Evolutionary conservation across 495 filamentous ascomycete genomes (phyloP).

Genomic region (Trichoderma parareesei): DNA sequence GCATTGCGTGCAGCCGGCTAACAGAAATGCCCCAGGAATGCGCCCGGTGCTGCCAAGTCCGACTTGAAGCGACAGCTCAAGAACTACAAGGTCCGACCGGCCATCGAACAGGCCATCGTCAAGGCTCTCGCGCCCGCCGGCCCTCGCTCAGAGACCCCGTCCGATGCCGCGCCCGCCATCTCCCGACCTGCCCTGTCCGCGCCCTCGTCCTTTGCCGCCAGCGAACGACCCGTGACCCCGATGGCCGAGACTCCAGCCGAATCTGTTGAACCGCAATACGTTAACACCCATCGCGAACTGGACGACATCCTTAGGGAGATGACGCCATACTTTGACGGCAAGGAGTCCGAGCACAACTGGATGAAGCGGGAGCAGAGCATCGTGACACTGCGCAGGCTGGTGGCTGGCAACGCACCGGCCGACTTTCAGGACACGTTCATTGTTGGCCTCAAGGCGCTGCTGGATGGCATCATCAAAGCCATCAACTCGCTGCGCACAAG

Average conservation of each 20-base stretch:
- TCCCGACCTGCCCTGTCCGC: slow-evolving; percentile 37
- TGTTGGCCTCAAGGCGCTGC: slow-evolving; percentile 56
- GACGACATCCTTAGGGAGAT: slow-evolving; percentile 79
- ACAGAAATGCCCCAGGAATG: slow-evolving; percentile 43
- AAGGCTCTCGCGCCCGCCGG: slow-evolving; percentile 57
- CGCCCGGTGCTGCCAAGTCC: slow-evolving; percentile 73
- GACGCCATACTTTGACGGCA: slow-evolving; percentile 75
- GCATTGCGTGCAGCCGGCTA: slow-evolving; percentile 11
- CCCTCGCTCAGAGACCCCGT: slow-evolving; percentile 33
- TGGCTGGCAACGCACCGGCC: slow-evolving; percentile 73
- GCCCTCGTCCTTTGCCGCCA: slow-evolving; percentile 36
- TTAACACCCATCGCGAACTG: slow-evolving; percentile 72
- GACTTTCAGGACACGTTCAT: slow-evolving; percentile 66
- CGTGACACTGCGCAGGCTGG: slow-evolving; percentile 64
- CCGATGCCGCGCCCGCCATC: slow-evolving; percentile 30
- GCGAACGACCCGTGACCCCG: slow-evolving; percentile 42
- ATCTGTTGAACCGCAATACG: slow-evolving; percentile 66
- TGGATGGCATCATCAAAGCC: slow-evolving; percentile 88
- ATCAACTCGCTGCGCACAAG: slow-evolving; percentile 83
- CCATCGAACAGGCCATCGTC: slow-evolving; percentile 72
- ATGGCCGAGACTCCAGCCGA: slow-evolving; percentile 53
- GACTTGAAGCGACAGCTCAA: slow-evolving; percentile 79
- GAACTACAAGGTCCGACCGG: slow-evolving; percentile 69
- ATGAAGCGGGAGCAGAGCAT: slow-evolving; percentile 70
- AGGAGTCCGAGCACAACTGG: slow-evolving; percentile 89